A percentile compares a stretch with the other conserved stretches of the same genome.
phyloP scores from a whole-genome alignment of 768 basidiomycete genomes.

The Cyathus striatus region DNA sequence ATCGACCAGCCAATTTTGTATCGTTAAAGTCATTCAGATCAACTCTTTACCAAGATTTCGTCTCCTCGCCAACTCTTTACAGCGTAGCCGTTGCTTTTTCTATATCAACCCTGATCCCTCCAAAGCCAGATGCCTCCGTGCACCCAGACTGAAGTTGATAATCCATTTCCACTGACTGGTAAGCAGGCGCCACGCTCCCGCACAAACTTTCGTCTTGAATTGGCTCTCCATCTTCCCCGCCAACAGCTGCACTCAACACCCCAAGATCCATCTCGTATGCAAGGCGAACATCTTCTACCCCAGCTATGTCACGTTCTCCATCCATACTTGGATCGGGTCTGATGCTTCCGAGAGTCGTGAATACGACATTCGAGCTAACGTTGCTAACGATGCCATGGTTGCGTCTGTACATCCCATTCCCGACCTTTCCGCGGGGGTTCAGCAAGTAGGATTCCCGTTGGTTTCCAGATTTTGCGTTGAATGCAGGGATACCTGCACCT shows the following conservation, averaged over 20 bases:
- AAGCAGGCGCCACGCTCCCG: slow-evolving; percentile 52
- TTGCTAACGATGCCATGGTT: slow-evolving; percentile 43
- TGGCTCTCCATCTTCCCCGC: slow-evolving; percentile 50
- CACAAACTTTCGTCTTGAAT: slow-evolving; percentile 32
- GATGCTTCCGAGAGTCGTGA: slow-evolving; percentile 61
- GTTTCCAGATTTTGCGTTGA: slow-evolving; percentile 58
- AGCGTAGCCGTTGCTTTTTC: slow-evolving; percentile 54
- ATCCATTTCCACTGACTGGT: slow-evolving; percentile 46
- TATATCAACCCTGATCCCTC: slow-evolving; percentile 56
- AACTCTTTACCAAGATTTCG: too few species aligned
- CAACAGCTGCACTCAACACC: slow-evolving; percentile 42
- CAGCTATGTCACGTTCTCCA: slow-evolving; percentile 46
- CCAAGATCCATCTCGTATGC: slow-evolving; percentile 51
- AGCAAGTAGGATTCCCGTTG: slow-evolving; percentile 50
- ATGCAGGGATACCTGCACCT: slow-evolving; percentile 62
- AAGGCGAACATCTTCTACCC: slow-evolving; percentile 54
- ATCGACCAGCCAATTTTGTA: too few species aligned
- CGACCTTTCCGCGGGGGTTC: slow-evolving; percentile 37
- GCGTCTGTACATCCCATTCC: slow-evolving; percentile 26
- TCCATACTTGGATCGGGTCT: slow-evolving; percentile 45
- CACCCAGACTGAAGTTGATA: slow-evolving; percentile 21
- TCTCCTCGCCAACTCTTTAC: too few species aligned
- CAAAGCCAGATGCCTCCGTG: slow-evolving; percentile 25
- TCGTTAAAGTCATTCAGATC: too few species aligned
- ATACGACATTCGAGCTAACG: slow-evolving; percentile 57